Evolutionary conservation across 805 yeast species (phyloP).

Genomic region (Kuraishia capsulata): DNA sequence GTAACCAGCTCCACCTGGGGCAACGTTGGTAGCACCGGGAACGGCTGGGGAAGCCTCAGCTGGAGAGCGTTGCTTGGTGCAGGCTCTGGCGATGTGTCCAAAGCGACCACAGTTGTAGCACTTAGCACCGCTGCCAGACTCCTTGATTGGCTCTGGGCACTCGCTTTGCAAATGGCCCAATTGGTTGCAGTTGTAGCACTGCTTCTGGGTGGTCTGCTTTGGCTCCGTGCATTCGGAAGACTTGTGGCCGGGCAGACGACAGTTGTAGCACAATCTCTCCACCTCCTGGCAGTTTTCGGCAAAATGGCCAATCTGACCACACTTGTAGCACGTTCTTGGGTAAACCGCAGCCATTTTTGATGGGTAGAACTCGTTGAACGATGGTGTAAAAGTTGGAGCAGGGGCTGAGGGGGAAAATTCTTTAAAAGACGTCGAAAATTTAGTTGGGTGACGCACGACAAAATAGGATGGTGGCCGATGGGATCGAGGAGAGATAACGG

Average conservation of each 20-base stretch:
- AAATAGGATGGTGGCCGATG: too few relatives aligned
- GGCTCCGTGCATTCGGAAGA: conserved; percentile 85
- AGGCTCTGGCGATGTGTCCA: conserved; percentile 79
- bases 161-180: conserved; percentile 84
- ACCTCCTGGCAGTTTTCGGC: conserved; percentile 82
- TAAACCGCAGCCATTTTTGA: conserved; percentile 18
- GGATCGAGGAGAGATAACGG: too few relatives aligned
- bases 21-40: background rate
- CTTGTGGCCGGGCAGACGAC: conserved; percentile 85
- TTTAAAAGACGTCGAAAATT: background rate
- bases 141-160: conserved; percentile 54
- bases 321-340: conserved; percentile 77
- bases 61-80: conserved; percentile 38
- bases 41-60: conserved; percentile 1
- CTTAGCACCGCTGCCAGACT: conserved; percentile 36
- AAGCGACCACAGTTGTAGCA: conserved; percentile 73
- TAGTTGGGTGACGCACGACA: background rate
- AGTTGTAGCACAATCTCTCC: conserved; percentile 87
- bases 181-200: conserved; percentile 90
- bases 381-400: too few relatives aligned
- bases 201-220: conserved; percentile 74
- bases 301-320: conserved; percentile 87
- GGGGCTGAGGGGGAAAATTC: too few relatives aligned
- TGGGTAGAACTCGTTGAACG: too few relatives aligned
- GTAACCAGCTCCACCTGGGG: conserved; percentile 4